Evolutionary conservation across 345 rosid genomes (phyloP), one percentile per base, ranked within the genome.

Genomic region (Mercurialis annua): DNA sequence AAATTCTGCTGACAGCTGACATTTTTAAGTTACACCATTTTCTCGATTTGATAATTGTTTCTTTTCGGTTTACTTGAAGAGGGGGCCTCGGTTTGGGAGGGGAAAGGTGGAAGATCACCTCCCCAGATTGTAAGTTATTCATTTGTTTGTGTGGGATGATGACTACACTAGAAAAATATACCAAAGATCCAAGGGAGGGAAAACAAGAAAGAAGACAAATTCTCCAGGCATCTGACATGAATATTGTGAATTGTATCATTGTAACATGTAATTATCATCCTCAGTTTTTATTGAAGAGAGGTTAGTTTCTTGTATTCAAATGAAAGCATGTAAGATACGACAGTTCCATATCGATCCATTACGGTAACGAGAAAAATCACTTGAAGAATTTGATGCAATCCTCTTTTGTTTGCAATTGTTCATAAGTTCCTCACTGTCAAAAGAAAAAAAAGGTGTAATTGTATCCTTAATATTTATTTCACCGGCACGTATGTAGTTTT

Each of bases 31-130:
- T 53, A 40, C 29, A 58, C 23, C 1, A 46, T 31, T 51, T 38
- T 66, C 27, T 65, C 59, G 53, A 33, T 62, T 66, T 52, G 62
- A 63, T 74, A 63, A 73, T 42, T 50, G 29, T 72, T 64, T 55
- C 58, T 10, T 70, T 61, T 30, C 47, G 4, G 4, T 21, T 34
- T 44, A 34, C 67, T 20, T 20, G 51, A 68, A 66, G 64, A 69
- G 67, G 77, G 66, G 8, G 68, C 62, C 61, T 58, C 62, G 71
- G 77, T 68, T 65, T 51, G 12, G 70, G 31, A n/a, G 46, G 23
- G 77, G 79, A 57, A 59, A 74, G 82, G 82, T 78, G 87, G 86
- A 87, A 83, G 86, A 75, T 84, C 81, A 71, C 79, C 83, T 67
- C 27, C 68, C 70, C 77, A 34, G 72, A 64, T 49, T 71, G 67